Evolutionary conservation across 106 monocot species (phyloP), one percentile per base, ranked within the genome.

Genomic region (Posidonia australis): DNA sequence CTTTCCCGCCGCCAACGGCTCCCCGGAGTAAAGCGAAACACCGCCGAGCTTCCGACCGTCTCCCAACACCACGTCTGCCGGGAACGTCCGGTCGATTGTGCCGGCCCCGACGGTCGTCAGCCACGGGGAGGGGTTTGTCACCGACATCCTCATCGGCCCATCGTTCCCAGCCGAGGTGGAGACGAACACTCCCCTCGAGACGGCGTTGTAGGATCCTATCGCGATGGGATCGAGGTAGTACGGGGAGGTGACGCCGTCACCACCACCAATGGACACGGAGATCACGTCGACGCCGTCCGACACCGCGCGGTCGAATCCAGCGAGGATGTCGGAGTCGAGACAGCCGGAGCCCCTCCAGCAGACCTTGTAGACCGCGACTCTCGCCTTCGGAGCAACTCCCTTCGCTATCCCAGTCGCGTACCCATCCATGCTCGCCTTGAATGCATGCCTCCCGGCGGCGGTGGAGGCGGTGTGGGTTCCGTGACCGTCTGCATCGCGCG

Each of bases 181-280:
- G 22, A 96, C 86, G 41, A 96, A 84, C 9, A 96, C 86, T 5
- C 94, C 94, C 19, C 47, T 60, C 3, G 84, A 61, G 17, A 78
- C 80, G 22, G 94, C 94, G 11, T 83, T 90, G 58, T 65, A 96
- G 3, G 94, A 74, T 9, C 94, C 94, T 57, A 96, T 19, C 18
- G 94, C 94, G 63, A 96, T 96, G 0, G 94, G 94, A 49, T 96
- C 94, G 32, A 90, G 81, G 49, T 96, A 96, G 77, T 87, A 96
- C 0, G 94, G 94, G 0, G 86, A 72, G 0, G 80, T 80, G 7
- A 82, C 70, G 25, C 94, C 94, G 21, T 84, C 90, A 1, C 94
- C 90, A 0, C 94, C 86, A 22, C 94, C 94, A 30, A 96, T 96
- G 6, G 90, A 90, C 6, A 96, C 80, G 7, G 94, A 96, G 49